phyloP scores from a whole-genome alignment of 176 grass and related monocot species.

The Sorghum bicolor region DNA sequence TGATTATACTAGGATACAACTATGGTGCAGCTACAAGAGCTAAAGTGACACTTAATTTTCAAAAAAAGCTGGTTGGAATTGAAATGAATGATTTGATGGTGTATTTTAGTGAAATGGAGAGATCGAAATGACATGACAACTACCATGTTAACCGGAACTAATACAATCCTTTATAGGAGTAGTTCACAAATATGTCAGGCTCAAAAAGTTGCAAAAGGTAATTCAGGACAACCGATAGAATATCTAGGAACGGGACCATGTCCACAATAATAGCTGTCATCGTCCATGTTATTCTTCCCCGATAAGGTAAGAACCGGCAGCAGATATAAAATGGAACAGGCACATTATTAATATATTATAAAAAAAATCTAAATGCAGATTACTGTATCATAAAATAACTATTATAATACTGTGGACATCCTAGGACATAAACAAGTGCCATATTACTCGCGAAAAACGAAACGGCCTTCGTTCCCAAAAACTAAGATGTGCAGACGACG shows the following conservation, averaged over 20 bases:
- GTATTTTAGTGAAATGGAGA: not conserved
- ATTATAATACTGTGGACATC: constrained; percentile 16
- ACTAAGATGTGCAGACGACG: not conserved
- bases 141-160: not conserved
- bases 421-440: constrained; percentile 4
- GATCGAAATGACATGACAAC: not conserved
- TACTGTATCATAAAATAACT: constrained; percentile 20
- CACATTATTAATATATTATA: not conserved
- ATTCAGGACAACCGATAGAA: not conserved
- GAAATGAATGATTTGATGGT: constrained; percentile 1
- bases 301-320: not conserved
- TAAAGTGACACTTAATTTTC: too few species aligned
- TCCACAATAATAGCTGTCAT: constrained; percentile 3
- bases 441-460: not conserved
- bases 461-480: not conserved
- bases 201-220: constrained; percentile 2
- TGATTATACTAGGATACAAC: not conserved
- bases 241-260: not conserved
- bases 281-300: not conserved
- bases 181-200: not conserved
- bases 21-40: too few species aligned
- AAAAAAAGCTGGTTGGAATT: not conserved
- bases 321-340: not conserved
- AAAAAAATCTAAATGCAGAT: not conserved
- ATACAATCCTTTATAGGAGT: not conserved